phyloP scores from a whole-genome alignment of 306 rosid species.

The Calophaca sinica region DNA sequence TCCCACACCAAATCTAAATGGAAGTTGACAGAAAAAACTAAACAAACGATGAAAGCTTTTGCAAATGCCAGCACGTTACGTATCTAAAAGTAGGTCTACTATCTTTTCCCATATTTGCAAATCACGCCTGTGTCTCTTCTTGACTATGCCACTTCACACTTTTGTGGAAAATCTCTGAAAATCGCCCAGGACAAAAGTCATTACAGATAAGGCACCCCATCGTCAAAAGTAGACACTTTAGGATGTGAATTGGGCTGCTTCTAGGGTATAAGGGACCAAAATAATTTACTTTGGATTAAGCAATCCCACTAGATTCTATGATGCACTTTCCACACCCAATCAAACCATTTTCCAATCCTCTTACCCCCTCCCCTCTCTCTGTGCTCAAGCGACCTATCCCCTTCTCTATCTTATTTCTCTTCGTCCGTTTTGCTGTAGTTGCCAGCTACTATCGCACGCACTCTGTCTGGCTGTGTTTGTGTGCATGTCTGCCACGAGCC shows the following conservation, averaged over 20 bases:
- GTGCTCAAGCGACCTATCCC: too few species aligned
- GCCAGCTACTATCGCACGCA: too few species aligned
- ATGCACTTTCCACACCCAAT: too few species aligned
- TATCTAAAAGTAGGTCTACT: neutral
- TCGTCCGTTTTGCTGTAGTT: too few species aligned
- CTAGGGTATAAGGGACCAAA: too few species aligned
- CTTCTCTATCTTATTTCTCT: too few species aligned
- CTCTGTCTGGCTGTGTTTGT: too few species aligned
- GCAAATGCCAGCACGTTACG: neutral
- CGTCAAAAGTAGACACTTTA: neutral
- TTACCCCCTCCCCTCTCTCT: too few species aligned
- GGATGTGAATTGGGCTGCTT: neutral
- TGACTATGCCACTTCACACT: neutral
- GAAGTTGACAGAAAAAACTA: neutral
- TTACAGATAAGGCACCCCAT: slow-evolving; percentile 14
- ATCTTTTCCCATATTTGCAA: neutral
- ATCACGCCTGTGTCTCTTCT: slow-evolving; percentile 10
- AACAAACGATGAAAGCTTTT: neutral
- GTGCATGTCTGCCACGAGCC: too few species aligned
- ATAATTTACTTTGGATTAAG: too few species aligned
- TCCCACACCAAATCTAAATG: neutral
- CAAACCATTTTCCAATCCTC: too few species aligned
- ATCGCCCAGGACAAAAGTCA: neutral
- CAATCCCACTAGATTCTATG: too few species aligned
- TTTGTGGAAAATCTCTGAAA: neutral